phyloP scores from a whole-genome alignment of 2,329 filamentous ascomycete species.

The Byssochlamys sp. region DNA sequence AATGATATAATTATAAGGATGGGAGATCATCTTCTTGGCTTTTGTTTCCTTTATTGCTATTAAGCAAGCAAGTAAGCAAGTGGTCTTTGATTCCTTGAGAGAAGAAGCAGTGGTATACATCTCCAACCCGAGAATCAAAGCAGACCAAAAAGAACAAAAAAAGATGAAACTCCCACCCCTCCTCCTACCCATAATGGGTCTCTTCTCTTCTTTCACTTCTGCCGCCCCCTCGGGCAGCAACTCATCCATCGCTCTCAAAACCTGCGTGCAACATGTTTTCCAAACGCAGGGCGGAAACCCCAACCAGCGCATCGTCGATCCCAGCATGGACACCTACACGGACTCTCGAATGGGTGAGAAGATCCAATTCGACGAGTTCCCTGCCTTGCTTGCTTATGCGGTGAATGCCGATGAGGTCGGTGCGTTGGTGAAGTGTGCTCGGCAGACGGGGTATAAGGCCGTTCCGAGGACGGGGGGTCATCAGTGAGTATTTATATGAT shows the following conservation, averaged over 20 bases:
- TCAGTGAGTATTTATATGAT: not conserved
- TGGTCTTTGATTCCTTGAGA: no score
- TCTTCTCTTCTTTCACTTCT: not conserved
- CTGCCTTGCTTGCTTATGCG: not conserved
- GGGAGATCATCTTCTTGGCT: not conserved
- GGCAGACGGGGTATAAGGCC: not conserved
- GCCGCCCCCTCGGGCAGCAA: not conserved
- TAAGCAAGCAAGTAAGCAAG: not conserved
- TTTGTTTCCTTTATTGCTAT: not conserved
- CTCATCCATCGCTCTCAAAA: not conserved
- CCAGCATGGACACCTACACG: not conserved
- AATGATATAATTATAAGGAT: not conserved
- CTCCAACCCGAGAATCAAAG: not conserved
- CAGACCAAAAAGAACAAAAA: not conserved
- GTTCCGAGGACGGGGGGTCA: not conserved
- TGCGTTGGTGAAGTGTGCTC: not conserved
- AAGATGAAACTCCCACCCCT: not conserved
- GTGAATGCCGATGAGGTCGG: not conserved
- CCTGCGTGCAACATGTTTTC: not conserved
- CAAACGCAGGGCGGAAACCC: not conserved
- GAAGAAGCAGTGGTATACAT: not conserved
- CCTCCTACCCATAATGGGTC: not conserved
- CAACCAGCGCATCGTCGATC: not conserved
- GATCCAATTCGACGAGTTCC: not conserved
- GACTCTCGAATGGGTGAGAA: not conserved